These are phyloP conservation scores for Blastobotrys muscicola DNA, from an alignment of 805 yeast genomes.

Conservation along the genomic window DNA sequence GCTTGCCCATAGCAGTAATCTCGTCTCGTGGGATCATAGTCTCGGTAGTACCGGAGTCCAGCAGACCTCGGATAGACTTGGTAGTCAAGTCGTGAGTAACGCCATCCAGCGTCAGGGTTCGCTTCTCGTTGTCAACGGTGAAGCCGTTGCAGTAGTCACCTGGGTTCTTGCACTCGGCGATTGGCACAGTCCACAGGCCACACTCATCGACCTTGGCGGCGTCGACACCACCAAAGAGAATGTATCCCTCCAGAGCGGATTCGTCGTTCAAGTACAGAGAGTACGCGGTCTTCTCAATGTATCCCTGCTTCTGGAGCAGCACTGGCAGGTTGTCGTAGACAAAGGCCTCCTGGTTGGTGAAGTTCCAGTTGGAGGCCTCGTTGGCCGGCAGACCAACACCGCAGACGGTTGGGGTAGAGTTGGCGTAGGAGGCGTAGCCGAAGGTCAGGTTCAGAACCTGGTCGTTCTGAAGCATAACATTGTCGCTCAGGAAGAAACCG, in stretches of 20 bases:
- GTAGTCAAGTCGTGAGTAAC: no score
- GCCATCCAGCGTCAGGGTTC: slow-evolving; percentile 2
- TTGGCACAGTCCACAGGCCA: slow-evolving; percentile 16
- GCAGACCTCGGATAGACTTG: neutral
- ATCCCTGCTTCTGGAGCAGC: slow-evolving; percentile 31
- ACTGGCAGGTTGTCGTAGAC: slow-evolving; percentile 24
- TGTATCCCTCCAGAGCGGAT: slow-evolving; percentile 26
- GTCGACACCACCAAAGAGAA: slow-evolving; percentile 35
- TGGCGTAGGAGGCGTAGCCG: slow-evolving; percentile 64
- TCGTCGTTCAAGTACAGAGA: slow-evolving; percentile 37
- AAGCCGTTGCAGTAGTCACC: slow-evolving; percentile 3
- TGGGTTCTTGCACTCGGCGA: neutral
- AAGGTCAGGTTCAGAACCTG: slow-evolving; percentile 46
- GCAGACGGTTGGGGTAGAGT: slow-evolving; percentile 48
- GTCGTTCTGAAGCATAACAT: slow-evolving; percentile 42
- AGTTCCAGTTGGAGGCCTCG: slow-evolving; percentile 27
- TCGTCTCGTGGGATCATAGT: slow-evolving; percentile 11
- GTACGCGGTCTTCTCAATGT: slow-evolving; percentile 33
- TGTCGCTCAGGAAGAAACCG: slow-evolving; percentile 58
- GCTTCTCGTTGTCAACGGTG: slow-evolving; percentile 14
- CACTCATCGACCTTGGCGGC: slow-evolving; percentile 34
- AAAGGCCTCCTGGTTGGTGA: neutral
- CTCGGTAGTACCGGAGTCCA: slow-evolving; percentile 16
- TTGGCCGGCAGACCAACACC: slow-evolving; percentile 29
- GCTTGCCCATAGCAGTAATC: slow-evolving; percentile 4